These are phyloP conservation scores for Penicillium longicatenatum DNA, from an alignment of 495 filamentous ascomycete species.

Conservation along the genomic window DNA sequence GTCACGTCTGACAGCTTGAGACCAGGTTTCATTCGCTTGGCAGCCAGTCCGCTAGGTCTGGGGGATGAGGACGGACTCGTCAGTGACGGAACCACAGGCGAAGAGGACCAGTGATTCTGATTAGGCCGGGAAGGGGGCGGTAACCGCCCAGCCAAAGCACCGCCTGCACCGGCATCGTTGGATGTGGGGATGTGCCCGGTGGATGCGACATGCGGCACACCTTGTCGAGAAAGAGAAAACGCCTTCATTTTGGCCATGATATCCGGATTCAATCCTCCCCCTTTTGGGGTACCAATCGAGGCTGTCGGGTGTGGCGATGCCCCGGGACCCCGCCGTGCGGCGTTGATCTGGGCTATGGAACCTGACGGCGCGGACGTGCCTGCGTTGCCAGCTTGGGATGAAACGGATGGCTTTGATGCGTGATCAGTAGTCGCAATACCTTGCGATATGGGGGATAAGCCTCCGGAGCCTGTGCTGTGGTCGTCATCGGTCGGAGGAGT, in stretches of 20 bases:
- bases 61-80: conserved; percentile 29
- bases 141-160: conserved; percentile 40
- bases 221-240: conserved; percentile 68
- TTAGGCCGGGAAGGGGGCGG: conserved; percentile 42
- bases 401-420: conserved; percentile 31
- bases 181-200: conserved; percentile 39
- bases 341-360: conserved; percentile 78
- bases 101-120: conserved; percentile 52
- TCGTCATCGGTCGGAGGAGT: conserved; percentile 31
- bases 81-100: conserved; percentile 42
- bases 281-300: conserved; percentile 57
- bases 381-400: conserved; percentile 32
- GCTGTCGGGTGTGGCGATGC: conserved; percentile 49
- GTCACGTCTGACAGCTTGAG: conserved; percentile 55
- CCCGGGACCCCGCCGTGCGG: conserved; percentile 60
- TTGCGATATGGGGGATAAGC: background rate
- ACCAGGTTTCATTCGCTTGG: conserved; percentile 52
- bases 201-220: conserved; percentile 39
- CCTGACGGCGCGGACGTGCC: conserved; percentile 75
- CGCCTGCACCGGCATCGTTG: conserved; percentile 26
- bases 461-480: conserved; percentile 16
- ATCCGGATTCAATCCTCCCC: conserved; percentile 68
- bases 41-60: conserved; percentile 55
- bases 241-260: conserved; percentile 81
- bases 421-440: background rate